Conservation (phyloP, 345 rosid species). For the Moringa oleifera region DNA sequence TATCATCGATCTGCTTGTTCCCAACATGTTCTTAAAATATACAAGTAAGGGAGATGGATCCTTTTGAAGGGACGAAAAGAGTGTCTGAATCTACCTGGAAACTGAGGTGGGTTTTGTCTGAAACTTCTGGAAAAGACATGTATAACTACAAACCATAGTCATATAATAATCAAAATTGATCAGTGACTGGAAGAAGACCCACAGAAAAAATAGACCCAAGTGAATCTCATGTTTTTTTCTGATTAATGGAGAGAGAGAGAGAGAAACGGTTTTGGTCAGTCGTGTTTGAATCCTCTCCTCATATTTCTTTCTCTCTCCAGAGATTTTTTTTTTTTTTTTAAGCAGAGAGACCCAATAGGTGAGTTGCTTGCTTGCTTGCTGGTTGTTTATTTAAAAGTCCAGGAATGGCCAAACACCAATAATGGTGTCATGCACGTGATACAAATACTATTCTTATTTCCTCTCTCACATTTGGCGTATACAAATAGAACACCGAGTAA, state of each 20-base stretch:
- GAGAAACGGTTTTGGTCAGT: too few species aligned
- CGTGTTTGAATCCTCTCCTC: too few species aligned
- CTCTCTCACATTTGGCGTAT: too few species aligned
- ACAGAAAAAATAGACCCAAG: too few species aligned
- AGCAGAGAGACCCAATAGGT: not conserved
- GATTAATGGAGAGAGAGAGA: too few species aligned
- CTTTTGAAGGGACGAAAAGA: slow-evolving; percentile 21
- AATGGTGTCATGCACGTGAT: slow-evolving; percentile 46
- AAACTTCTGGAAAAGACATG: slow-evolving; percentile 16
- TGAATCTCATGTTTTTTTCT: too few species aligned
- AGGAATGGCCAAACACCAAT: slow-evolving; percentile 41
- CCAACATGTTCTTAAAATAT: too few species aligned
- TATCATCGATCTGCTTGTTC: too few species aligned
- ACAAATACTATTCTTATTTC: slow-evolving; percentile 11
- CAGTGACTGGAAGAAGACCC: not conserved
- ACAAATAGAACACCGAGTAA: too few species aligned
- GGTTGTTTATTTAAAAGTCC: slow-evolving; percentile 6
- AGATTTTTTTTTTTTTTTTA: too few species aligned
- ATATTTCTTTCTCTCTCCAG: too few species aligned
- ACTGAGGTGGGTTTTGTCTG: slow-evolving; percentile 51
- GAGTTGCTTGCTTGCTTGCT: not conserved
- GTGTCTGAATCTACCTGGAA: slow-evolving; percentile 54
- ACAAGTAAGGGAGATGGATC: too few species aligned
- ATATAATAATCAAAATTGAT: not conserved
- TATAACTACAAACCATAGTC: slow-evolving; percentile 6